These are phyloP conservation scores for Quercus robur DNA, from an alignment of 306 rosid genomes.

Conservation along the genomic window DNA sequence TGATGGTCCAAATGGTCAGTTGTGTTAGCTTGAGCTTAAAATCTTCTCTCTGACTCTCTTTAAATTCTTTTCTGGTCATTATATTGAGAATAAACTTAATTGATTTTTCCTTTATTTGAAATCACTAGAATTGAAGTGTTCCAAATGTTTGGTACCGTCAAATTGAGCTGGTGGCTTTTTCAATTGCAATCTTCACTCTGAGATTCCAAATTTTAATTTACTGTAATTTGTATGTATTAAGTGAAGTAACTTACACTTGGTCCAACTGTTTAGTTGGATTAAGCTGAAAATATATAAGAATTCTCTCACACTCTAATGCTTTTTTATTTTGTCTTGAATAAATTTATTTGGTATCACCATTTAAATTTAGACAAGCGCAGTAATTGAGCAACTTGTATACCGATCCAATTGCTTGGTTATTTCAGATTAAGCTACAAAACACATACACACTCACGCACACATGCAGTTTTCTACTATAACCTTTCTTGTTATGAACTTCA, in stretches of 20 bases:
- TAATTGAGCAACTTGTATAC: background rate
- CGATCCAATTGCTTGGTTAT: background rate
- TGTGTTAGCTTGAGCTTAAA: conserved; percentile 1
- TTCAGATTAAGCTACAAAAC: background rate
- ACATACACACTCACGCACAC: background rate
- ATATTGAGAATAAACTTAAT: background rate
- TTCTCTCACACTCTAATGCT: background rate
- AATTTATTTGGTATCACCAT: background rate
- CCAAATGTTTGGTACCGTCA: background rate
- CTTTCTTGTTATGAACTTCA: background rate
- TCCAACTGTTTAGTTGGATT: background rate
- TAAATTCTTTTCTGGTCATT: background rate
- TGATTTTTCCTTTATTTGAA: background rate
- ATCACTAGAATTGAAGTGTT: background rate
- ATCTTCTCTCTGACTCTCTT: background rate
- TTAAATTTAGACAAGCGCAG: background rate
- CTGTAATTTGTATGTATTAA: background rate
- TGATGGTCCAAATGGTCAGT: background rate
- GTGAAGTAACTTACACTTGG: background rate
- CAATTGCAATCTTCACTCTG: background rate
- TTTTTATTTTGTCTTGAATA: background rate
- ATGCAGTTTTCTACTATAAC: background rate
- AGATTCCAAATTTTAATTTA: too few relatives aligned
- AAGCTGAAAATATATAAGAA: background rate
- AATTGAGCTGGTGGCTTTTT: background rate